Evolutionary conservation across 139 green algal species (phyloP), one percentile per base, ranked within the genome.

Genomic region (Picochlorum sp.): DNA sequence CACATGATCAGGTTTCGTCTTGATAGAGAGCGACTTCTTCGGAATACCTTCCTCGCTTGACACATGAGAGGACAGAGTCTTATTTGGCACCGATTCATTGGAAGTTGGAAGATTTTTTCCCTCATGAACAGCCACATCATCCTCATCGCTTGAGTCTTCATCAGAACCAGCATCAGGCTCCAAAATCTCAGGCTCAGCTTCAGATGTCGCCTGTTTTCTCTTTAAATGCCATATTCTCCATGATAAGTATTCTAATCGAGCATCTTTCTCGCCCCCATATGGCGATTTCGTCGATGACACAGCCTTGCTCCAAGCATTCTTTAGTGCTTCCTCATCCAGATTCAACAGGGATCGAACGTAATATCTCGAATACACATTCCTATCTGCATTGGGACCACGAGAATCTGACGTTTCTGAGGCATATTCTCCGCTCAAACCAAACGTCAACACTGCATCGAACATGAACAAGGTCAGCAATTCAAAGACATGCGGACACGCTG

Each of bases 141-240:
- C 41, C 10, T 13, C 18, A 20, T 54, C 52, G 34, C 61, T 45
- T n/a, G 50, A 38, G 45, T 57, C 34, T n/a, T 57, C 57, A 44
- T 28, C 18, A 30, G 46, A 49, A 15, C 46, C 10, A 46, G 18
- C 37, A 76, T 60, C 45, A n/a, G 58, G 44, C 5, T 56, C 51
- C 21, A 6, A 24, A n/a, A 44, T 56, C 46, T 62, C 46, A 18
- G 6, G 28, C 37, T 66, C 15, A 51, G 74, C 64, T 57, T 52
- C 6, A 69, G 69, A n/a, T 34, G 69, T 60, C 34, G 34, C 34
- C 8, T 41, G 16, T 51, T 80, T 82, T 23, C 85, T 82, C 74
- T 90, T 90, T 76, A 94, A 84, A 73, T 75, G 66, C 88, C 87
- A 95, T 41, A 92, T 85, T 18, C 87, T 79, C 87, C 88, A 94